Base-by-base conservation (phyloP, 257 asterid genomes). In the Verbena officinalis region DNA sequence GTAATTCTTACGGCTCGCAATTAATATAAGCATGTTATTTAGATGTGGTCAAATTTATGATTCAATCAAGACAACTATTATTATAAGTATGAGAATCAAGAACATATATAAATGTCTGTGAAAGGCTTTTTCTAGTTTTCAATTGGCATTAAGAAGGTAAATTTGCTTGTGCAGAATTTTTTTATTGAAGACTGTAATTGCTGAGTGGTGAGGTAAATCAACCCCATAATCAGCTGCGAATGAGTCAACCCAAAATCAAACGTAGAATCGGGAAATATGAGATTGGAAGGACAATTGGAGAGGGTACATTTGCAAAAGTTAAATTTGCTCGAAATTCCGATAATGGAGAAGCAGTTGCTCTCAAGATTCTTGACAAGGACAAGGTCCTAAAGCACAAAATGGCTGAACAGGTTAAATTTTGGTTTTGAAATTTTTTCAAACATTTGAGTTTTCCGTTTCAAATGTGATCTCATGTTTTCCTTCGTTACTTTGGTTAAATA, bases 221-320 rank as follows among this genome's bases (percentile, higher is more conserved):
- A n/a, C 4, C 7, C n/a, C 43, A 45, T 19, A 65, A 43, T 19
- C 59, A 3, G 50, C 55, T 4, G 52, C 78, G 65, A 59, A 92
- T 89, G 97, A 92, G 82, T 80, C 89, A 76, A 31, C 68, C 89
- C 34, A 86, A 87, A 73, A 55, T 84, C 58, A 92, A 85, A 77
- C 86, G 95, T 9, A 85, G 77, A 71, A 81, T 92, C 15, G 98
- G 97, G 53, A 82, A 83, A 78, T 92, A 89, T 80, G 98, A 92
- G 75, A 73, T 92, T 39, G 98, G 97, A 72, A 85, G 98, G 80
- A 92, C 98, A 13, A 87, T 92, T 33, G 98, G 98, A 12, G 98
- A 92, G 82, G 98, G 98, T 43, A 69, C 98, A 72, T 92, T 89
- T 75, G 98, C 98, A 30, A 92, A 92, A 74, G 97, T 89, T 33